phyloP scores from a whole-genome alignment of 768 basidiomycete species.

The Suillus ampliporus region DNA sequence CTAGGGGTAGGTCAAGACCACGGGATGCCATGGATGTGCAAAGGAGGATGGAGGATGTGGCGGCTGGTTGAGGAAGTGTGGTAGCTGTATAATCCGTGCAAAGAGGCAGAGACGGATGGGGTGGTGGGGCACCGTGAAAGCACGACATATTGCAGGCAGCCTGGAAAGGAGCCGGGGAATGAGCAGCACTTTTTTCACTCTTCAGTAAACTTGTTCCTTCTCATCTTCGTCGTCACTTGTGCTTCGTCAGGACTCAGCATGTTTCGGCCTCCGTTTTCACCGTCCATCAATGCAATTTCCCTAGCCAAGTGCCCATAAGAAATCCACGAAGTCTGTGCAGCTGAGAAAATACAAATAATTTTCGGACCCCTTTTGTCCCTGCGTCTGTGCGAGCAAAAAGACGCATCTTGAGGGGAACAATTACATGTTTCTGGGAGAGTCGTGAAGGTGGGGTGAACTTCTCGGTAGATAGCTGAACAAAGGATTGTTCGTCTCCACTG shows the following conservation, averaged over 20 bases:
- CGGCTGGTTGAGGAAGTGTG: conserved; percentile 35
- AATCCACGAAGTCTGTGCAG: conserved; percentile 99
- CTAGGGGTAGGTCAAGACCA: conserved; percentile 94
- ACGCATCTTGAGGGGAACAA: too few species aligned
- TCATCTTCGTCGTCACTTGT: conserved; percentile 30
- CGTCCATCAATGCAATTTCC: conserved; percentile 72
- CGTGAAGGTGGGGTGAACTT: too few species aligned
- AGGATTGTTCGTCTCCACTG: too few species aligned
- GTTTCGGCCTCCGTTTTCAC: conserved; percentile 28
- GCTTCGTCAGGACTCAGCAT: conserved; percentile 28
- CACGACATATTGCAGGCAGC: conserved; percentile 80
- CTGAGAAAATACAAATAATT: conserved; percentile 94
- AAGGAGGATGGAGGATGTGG: conserved; percentile 73
- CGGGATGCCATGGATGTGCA: conserved; percentile 99
- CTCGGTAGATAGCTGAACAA: too few species aligned
- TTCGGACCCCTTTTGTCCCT: conserved; percentile 57
- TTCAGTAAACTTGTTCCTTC: conserved; percentile 18
- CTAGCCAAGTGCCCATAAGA: conserved; percentile 80
- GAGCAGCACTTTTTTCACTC: conserved; percentile 53
- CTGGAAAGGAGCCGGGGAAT: conserved; percentile 84
- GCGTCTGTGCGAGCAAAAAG: conserved; percentile 64
- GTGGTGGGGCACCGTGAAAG: conserved; percentile 95
- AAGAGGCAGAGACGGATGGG: conserved; percentile 76
- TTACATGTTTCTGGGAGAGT: too few species aligned
- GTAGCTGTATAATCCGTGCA: conserved; percentile 78